Base-by-base conservation (phyloP, 192 early-diverging fungal genomes). In the Haplosporangium gracile region DNA sequence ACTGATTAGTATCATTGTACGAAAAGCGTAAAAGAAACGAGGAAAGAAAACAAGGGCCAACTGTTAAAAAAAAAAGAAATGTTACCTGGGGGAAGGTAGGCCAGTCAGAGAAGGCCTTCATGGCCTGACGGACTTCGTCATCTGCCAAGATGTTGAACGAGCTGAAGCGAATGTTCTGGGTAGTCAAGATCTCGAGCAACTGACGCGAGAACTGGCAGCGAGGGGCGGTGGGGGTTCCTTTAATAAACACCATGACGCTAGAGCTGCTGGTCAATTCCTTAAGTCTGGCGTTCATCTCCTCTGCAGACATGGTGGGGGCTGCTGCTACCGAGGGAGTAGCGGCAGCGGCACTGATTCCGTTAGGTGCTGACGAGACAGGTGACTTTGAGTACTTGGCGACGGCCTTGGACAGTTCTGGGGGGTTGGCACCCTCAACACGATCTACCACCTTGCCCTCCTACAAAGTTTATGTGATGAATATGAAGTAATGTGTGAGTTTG, bases 241-340 rank as follows among this genome's bases (percentile, higher is more conserved):
- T 99, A 76, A 99, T 98, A 83, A 99, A 99, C 40, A 96, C 90
- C 96, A 99, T 97, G 34, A 98, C 95, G 13, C 94, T 92, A 16
- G 94, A 90, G 36, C 94, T 93, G 79, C 93, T 91, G 39, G 94
- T 85, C 49, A 96, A 86, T 34, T 90, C 90, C 87, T 94, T 94
- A 36, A 97, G 90, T 38, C 95, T 93, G 9, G 94, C 92, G 83
- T 94, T 94, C 72, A 93, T 85, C 75, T 93, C 94, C 68, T 89
- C 85, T 20, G 88, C 79, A 3, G 86, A 75, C 36, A 88, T 76
- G 20, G 82, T 82, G 7, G 79, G 81, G 9, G 68, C 49, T 26
- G 82, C 71, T 32, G 86, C 79, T 24, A 81, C 83, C 24, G 88
- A 34, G 77, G 90, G 80, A 70, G 90, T 36, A 40, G 83, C 38